Conservation (phyloP, 225 moss, liverwort and hornwort genomes). For the Climacium dendroides region DNA sequence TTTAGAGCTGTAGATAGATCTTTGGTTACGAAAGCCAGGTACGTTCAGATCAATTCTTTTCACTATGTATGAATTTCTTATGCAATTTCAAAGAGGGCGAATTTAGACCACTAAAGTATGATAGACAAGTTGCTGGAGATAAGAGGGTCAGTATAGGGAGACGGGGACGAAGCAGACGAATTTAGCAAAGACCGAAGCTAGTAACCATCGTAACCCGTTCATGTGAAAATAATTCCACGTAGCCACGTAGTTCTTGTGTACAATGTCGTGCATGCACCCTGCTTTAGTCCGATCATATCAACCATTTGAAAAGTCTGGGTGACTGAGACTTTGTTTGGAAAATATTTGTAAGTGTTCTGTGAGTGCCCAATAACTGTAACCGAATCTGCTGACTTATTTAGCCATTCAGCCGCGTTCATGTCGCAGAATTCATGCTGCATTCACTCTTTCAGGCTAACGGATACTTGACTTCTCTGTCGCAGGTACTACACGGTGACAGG, state of each 20-base stretch:
- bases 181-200: not conserved
- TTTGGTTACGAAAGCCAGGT: not conserved
- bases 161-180: not conserved
- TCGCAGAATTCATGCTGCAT: not conserved
- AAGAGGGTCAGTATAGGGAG: not conserved
- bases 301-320: not conserved
- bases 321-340: not conserved
- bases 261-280: not conserved
- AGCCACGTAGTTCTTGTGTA: not conserved
- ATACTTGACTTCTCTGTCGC: not conserved
- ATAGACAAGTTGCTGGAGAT: not conserved
- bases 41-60: not conserved
- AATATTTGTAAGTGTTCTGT: not conserved
- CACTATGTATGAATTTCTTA: not conserved
- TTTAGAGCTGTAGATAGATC: not conserved
- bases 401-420: not conserved
- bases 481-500: slow-evolving; percentile 46
- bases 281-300: not conserved
- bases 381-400: not conserved
- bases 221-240: not conserved
- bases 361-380: not conserved
- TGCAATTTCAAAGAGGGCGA: not conserved
- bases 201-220: not conserved
- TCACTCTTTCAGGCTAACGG: not conserved
- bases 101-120: not conserved